These are phyloP conservation scores for Fusarium citri DNA, from an alignment of 2,329 filamentous ascomycete genomes.

Conservation along the genomic window DNA sequence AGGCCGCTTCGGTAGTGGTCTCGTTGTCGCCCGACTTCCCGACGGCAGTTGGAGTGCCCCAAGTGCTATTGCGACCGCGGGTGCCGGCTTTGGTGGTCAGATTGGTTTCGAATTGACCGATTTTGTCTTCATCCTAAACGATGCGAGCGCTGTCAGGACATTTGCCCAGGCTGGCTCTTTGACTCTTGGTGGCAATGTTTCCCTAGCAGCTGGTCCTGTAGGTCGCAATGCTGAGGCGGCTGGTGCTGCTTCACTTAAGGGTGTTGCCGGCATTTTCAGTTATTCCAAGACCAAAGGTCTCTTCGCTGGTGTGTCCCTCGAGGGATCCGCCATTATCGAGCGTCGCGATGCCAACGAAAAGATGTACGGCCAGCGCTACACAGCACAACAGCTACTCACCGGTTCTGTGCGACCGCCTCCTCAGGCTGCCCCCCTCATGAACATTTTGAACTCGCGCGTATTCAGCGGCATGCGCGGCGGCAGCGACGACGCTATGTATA, in stretches of 20 bases:
- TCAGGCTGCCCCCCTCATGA: slow-evolving; percentile 85
- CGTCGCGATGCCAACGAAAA: slow-evolving; percentile 97
- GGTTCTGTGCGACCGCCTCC: slow-evolving; percentile 83
- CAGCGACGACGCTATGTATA: slow-evolving; percentile 81
- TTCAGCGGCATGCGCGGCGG: slow-evolving; percentile 75
- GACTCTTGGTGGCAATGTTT: slow-evolving; percentile 95
- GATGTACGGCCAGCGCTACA: slow-evolving; percentile 86
- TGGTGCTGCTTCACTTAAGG: slow-evolving; percentile 88
- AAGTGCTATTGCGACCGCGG: slow-evolving; percentile 82
- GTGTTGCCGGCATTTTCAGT: slow-evolving; percentile 91
- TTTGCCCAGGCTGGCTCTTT: slow-evolving; percentile 93
- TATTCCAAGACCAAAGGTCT: slow-evolving; percentile 98
- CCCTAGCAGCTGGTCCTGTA: slow-evolving; percentile 91
- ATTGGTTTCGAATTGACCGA: slow-evolving; percentile 90
- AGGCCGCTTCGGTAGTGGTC: slow-evolving; percentile 82
- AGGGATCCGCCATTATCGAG: slow-evolving; percentile 93
- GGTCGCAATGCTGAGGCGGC: slow-evolving; percentile 96
- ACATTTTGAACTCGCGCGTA: slow-evolving; percentile 83
- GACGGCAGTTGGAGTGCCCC: slow-evolving; percentile 86
- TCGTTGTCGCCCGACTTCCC: slow-evolving; percentile 82
- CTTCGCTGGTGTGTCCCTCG: slow-evolving; percentile 94
- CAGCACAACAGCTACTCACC: slow-evolving; percentile 82
- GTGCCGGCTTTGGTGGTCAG: slow-evolving; percentile 86
- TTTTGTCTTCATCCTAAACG: slow-evolving; percentile 99
- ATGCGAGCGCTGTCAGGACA: slow-evolving; percentile 86